These are phyloP conservation scores for Fraxinus ornus DNA, from an alignment of 305 asterid genomes.

Conservation along the genomic window DNA sequence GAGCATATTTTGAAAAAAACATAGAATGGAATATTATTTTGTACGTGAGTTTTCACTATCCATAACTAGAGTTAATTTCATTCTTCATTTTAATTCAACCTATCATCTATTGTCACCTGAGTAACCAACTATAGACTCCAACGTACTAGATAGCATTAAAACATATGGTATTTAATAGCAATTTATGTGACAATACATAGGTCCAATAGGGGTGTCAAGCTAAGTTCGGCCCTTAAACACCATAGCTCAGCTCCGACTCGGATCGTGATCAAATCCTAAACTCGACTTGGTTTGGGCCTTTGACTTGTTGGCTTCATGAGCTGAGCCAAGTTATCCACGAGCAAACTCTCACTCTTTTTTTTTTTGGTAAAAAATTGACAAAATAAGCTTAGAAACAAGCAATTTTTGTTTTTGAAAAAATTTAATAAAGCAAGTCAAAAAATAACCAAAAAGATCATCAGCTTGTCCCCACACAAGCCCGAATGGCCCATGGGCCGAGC, in stretches of 20 bases:
- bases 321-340: too few relatives aligned
- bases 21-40: background rate
- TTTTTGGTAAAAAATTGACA: background rate
- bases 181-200: background rate
- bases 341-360: too few relatives aligned
- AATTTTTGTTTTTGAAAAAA: too few relatives aligned
- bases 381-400: background rate
- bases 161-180: background rate
- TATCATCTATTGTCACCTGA: background rate
- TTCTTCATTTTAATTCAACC: background rate
- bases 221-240: background rate
- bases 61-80: background rate
- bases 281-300: background rate
- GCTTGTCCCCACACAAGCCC: too few relatives aligned
- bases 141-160: too few relatives aligned
- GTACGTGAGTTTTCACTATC: background rate
- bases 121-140: background rate
- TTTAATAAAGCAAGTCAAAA: too few relatives aligned
- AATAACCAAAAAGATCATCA: too few relatives aligned
- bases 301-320: background rate
- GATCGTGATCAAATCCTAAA: background rate
- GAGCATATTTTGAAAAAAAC: background rate
- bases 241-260: background rate
- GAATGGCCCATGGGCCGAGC: too few relatives aligned
- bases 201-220: background rate